A percentile compares a stretch with the other conserved stretches of the same genome.
phyloP scores from a whole-genome alignment of 768 basidiomycete genomes.

The Leccinum boreale region DNA sequence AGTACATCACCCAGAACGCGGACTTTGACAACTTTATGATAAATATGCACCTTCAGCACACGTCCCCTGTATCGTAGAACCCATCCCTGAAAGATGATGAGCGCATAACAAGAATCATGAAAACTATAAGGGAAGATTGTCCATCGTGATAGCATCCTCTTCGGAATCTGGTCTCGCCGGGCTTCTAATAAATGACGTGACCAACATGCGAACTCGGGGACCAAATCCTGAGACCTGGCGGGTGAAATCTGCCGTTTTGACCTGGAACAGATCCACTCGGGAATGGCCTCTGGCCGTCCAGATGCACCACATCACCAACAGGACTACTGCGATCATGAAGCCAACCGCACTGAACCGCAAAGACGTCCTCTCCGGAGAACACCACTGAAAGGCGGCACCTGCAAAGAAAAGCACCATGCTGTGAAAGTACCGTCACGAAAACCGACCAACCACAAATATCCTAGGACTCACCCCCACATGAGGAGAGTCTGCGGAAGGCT shows the following conservation, averaged over 20 bases:
- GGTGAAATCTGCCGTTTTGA: not conserved
- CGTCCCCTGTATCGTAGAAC: too few species aligned
- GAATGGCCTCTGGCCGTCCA: constrained; percentile 21
- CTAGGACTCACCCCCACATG: constrained; percentile 53
- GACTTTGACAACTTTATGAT: too few species aligned
- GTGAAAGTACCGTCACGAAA: not conserved
- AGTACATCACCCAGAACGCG: too few species aligned
- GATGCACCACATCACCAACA: constrained; percentile 45
- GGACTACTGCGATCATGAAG: constrained; percentile 25
- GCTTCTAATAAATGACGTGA: not conserved
- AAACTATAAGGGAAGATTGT: not conserved
- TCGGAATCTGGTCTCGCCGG: not conserved
- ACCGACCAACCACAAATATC: not conserved
- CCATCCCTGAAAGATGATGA: not conserved
- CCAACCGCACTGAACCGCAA: constrained; percentile 28
- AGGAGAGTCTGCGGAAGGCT: constrained; percentile 55
- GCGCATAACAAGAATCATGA: not conserved
- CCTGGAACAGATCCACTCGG: not conserved
- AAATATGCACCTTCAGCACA: too few species aligned
- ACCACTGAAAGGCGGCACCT: constrained; percentile 28
- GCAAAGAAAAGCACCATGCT: constrained; percentile 30
- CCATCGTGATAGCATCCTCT: constrained; percentile 2
- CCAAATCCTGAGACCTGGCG: not conserved
- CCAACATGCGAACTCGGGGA: not conserved
- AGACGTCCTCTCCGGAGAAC: not conserved